phyloP scores from a whole-genome alignment of 805 yeast genomes.

The Yarrowia sp. region DNA sequence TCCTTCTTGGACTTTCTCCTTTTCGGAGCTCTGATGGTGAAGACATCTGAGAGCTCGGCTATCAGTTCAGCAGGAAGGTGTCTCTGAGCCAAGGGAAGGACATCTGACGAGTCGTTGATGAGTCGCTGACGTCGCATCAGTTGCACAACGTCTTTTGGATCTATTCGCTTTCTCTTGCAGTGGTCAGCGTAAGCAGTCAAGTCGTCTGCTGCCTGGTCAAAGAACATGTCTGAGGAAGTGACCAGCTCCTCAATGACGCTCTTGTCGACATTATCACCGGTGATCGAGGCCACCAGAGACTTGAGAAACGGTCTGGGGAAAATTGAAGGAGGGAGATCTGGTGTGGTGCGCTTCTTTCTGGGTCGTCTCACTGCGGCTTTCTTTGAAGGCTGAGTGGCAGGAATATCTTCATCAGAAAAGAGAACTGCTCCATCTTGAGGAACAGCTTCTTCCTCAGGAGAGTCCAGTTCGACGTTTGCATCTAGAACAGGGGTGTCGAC shows the following conservation, averaged over 20 bases:
- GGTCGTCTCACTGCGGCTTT: neutral
- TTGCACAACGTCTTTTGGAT: conserved; percentile 46
- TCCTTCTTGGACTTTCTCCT: neutral
- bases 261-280: conserved; percentile 38
- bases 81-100: conserved; percentile 47
- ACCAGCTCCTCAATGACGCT: conserved; percentile 45
- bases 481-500: neutral
- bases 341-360: neutral
- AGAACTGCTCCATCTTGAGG: neutral
- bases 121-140: conserved; percentile 50
- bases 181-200: conserved; percentile 50
- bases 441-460: neutral
- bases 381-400: neutral
- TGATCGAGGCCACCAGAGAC: conserved; percentile 40
- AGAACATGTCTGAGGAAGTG: conserved; percentile 47
- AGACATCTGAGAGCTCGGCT: conserved; percentile 37
- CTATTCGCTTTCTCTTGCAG: conserved; percentile 47
- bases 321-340: neutral
- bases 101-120: conserved; percentile 42
- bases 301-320: conserved; percentile 41
- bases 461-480: neutral
- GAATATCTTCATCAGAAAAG: neutral
- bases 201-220: conserved; percentile 48
- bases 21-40: conserved; percentile 25
- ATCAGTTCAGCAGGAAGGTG: conserved; percentile 48